Percentiles rank a stretch among this genome's conserved stretches.
Conservation (phyloP, 768 basidiomycete species). For the Boletus rufocinnamomeus region DNA sequence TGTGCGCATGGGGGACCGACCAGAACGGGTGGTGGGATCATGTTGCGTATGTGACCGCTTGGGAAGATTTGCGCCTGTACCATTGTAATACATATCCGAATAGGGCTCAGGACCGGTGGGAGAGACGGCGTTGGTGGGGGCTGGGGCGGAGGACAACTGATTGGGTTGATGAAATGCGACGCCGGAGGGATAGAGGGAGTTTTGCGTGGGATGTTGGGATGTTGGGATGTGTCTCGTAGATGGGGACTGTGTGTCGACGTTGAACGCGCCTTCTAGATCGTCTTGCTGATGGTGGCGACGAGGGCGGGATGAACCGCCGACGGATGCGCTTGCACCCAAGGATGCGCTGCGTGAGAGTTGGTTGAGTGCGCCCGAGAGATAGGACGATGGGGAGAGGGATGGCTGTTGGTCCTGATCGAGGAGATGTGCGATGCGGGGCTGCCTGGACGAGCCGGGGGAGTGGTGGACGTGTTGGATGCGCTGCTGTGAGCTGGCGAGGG, state of each 20-base stretch:
- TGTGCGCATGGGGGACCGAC: constrained; percentile 65
- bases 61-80: constrained; percentile 46
- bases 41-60: constrained; percentile 59
- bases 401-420: constrained; percentile 63
- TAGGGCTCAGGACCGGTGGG: constrained; percentile 47
- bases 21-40: constrained; percentile 50
- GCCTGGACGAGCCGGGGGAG: constrained; percentile 45
- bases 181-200: constrained; percentile 58
- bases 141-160: constrained; percentile 33
- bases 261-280: constrained; percentile 60
- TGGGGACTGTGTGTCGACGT: constrained; percentile 34
- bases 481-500: constrained; percentile 41
- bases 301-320: constrained; percentile 44
- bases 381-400: constrained; percentile 46
- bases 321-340: constrained; percentile 49
- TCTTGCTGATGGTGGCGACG: constrained; percentile 71
- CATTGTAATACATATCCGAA: constrained; percentile 65
- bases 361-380: constrained; percentile 51
- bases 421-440: constrained; percentile 65
- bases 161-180: constrained; percentile 61
- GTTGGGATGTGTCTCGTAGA: constrained; percentile 27
- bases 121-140: constrained; percentile 39
- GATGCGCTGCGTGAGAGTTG: constrained; percentile 71
- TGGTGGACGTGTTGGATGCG: constrained; percentile 56
- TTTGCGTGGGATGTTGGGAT: constrained; percentile 42